A percentile compares a stretch with the other conserved stretches of the same genome.
Evolutionary conservation across 2,329 filamentous ascomycete genomes (phyloP).

Genomic region (Colletotrichum sp.): DNA sequence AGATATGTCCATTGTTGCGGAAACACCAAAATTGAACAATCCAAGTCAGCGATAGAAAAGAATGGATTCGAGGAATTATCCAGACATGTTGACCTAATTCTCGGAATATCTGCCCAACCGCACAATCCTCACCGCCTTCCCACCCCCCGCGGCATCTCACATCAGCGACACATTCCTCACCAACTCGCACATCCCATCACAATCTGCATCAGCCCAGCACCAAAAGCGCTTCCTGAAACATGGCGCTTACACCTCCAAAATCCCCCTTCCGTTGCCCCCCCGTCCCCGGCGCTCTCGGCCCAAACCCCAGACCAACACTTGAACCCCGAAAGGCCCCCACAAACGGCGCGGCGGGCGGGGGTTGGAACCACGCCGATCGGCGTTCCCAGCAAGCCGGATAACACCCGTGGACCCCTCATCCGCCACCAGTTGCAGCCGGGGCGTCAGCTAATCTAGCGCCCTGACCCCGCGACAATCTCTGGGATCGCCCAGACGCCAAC

Average conservation of each 20-base stretch:
- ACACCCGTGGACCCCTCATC: not conserved
- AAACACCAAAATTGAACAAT: rapidly evolving
- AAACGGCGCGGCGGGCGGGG: not conserved
- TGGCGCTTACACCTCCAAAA: not conserved
- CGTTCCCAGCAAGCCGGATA: not conserved
- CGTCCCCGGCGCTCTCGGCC: no score
- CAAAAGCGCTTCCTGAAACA: not conserved
- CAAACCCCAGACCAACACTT: no score
- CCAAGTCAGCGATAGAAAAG: no score
- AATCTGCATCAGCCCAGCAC: not conserved
- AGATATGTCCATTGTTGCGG: not conserved
- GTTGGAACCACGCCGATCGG: not conserved
- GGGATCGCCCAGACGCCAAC: not conserved
- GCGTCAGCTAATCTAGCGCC: not conserved
- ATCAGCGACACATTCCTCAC: not conserved
- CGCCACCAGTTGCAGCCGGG: not conserved
- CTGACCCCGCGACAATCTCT: not conserved
- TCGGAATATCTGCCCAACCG: no score
- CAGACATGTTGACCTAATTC: not conserved
- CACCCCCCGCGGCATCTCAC: not conserved
- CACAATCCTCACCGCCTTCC: not conserved
- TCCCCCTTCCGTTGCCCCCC: no score
- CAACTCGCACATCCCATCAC: not conserved
- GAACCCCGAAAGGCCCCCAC: not conserved
- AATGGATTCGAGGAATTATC: no score